Evolutionary conservation across 2,329 filamentous ascomycete genomes (phyloP).

Genomic region (Coniochaeta sp.): DNA sequence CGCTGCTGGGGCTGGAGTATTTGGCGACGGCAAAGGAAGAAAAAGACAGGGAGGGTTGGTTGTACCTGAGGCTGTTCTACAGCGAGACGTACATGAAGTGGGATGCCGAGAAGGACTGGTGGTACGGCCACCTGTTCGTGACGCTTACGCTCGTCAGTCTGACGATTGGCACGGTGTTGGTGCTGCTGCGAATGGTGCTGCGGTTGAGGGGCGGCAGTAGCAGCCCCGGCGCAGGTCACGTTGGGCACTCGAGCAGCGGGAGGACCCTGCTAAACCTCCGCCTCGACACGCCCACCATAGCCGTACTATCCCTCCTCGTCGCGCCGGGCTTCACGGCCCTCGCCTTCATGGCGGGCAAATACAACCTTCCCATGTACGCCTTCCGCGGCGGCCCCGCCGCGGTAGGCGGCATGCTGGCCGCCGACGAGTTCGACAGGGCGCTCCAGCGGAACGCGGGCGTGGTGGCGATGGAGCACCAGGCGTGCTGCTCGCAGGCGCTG

Average conservation of each 20-base stretch:
- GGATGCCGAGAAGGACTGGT: conserved; percentile 8
- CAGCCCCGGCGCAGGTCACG: too few species aligned
- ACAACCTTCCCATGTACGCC: conserved; percentile 9
- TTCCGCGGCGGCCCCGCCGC: conserved; percentile 5
- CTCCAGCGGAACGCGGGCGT: conserved; percentile 4
- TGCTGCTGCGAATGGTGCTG: conserved; percentile 3
- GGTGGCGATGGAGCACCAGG: conserved; percentile 9
- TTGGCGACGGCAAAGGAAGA: conserved; percentile 5
- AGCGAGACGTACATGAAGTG: conserved; percentile 10
- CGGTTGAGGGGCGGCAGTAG: background rate
- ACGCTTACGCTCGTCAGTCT: conserved; percentile 5
- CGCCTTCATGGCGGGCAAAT: conserved; percentile 12
- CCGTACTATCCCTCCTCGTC: conserved; percentile 8
- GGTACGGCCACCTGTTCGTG: conserved; percentile 8
- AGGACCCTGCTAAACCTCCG: background rate
- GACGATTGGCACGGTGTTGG: conserved; percentile 2
- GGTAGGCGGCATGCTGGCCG: background rate
- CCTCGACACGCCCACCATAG: conserved; percentile 9
- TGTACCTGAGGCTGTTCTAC: conserved; percentile 36
- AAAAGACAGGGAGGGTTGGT: conserved; percentile 3
- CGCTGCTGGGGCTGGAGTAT: conserved; percentile 9
- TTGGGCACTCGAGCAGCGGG: background rate
- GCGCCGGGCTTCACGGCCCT: conserved; percentile 8
- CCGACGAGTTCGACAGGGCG: background rate
- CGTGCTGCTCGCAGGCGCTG: conserved; percentile 10